Evolutionary conservation across 192 early-diverging fungal genomes (phyloP).

Genomic region (Pecoramyces ruminantium): DNA sequence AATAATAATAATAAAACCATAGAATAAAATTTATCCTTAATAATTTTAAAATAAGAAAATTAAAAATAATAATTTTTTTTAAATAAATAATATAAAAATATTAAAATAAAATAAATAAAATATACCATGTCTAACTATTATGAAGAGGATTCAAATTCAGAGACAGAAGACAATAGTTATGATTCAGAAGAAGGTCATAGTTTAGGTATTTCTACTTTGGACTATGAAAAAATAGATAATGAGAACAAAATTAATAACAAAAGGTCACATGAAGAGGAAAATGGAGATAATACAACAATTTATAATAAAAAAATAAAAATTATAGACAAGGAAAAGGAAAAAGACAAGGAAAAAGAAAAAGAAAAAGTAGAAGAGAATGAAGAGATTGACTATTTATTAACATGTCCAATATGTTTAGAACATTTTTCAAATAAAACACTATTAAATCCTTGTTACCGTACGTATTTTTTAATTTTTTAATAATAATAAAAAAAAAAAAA

Average conservation of each 20-base stretch:
- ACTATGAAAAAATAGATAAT: neutral
- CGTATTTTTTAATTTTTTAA: neutral
- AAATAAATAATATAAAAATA: no score
- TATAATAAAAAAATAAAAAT: neutral
- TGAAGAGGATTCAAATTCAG: neutral
- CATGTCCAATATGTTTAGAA: neutral
- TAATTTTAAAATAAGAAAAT: no score
- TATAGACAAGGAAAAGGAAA: neutral
- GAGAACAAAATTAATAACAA: neutral
- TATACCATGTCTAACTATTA: neutral
- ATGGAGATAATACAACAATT: neutral
- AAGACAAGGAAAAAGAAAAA: no score
- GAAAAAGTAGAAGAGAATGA: neutral
- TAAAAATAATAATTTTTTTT: no score
- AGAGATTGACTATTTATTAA: neutral
- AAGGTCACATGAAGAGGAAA: neutral
- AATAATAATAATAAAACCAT: no score
- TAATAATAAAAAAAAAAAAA: no score
- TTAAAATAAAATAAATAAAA: neutral
- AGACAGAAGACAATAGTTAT: neutral
- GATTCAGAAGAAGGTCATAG: neutral
- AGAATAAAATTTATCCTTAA: no score
- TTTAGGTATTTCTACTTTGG: neutral
- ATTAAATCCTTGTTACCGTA: neutral
- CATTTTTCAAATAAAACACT: neutral